Conservation (phyloP, 2,329 filamentous ascomycete species). For the Diplodia mutila region DNA sequence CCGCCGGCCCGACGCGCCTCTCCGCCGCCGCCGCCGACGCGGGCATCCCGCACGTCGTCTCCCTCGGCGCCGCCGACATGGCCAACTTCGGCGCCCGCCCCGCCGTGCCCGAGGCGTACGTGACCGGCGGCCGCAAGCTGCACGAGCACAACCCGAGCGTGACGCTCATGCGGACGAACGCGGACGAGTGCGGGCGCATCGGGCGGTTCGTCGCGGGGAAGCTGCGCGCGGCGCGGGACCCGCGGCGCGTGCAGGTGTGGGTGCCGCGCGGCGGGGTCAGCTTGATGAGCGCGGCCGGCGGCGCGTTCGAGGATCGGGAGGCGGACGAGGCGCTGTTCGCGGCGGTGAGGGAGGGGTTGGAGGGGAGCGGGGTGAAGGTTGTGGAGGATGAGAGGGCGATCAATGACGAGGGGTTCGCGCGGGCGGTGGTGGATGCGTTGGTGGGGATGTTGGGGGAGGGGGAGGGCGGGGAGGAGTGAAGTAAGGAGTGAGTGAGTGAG, state of each 20-base stretch:
- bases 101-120: conserved; percentile 61
- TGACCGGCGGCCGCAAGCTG: conserved; percentile 49
- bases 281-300: conserved; percentile 58
- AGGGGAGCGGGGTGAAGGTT: conserved; percentile 54
- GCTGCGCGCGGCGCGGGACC: conserved; percentile 46
- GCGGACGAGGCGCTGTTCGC: conserved; percentile 54
- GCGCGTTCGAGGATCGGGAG: conserved; percentile 57
- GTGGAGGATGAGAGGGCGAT: conserved; percentile 56
- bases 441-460: conserved; percentile 35
- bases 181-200: conserved; percentile 60
- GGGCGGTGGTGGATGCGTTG: conserved; percentile 51
- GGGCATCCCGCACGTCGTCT: conserved; percentile 60
- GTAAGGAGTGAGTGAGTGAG: neutral
- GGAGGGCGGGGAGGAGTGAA: too few species aligned
- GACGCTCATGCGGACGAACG: conserved; percentile 67
- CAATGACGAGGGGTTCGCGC: conserved; percentile 59
- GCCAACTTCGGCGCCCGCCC: conserved; percentile 63
- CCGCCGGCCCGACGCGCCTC: conserved; percentile 61
- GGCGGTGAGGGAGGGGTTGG: conserved; percentile 54
- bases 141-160: conserved; percentile 68
- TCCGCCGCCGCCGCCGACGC: conserved; percentile 54
- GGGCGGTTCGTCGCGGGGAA: conserved; percentile 61
- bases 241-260: conserved; percentile 58
- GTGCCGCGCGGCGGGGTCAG: conserved; percentile 66
- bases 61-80: conserved; percentile 52